Base-by-base conservation (phyloP, 2,329 filamentous ascomycete species). In the Nigrospora sphaerica region DNA sequence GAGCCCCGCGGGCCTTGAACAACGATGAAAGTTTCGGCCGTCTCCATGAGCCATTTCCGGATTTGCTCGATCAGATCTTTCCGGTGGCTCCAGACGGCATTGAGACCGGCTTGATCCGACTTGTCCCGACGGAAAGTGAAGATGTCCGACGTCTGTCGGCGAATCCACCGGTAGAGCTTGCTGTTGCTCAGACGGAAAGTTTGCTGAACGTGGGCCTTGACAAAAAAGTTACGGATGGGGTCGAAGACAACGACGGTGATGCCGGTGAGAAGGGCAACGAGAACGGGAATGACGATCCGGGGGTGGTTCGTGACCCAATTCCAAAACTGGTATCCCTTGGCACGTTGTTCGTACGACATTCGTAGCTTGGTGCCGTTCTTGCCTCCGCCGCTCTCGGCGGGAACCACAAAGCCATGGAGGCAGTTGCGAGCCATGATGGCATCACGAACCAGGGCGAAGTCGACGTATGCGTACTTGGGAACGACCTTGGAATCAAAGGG, bases 381-480 rank as follows among this genome's bases (percentile, higher is more conserved):
- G 4, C 88, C 89, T 38, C 88, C 88, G 5, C 87, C 88, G 36
- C 77, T 68, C 19, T 79, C 72, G 56, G 89, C 84, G 0, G 74
- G 64, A 1, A 95, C 80, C 3, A 83, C 72, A 49, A 86, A 86
- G 0, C 92, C 91, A 62, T 98, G 93, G 68, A 96, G 76, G 59
- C 92, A 97, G 57, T 95, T 95, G 56, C 88, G 85, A 0, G 91
- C 90, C 80, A 93, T 89, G 46, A 95, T 85, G 7, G 90, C 85
- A 57, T 87, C 85, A 33, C 86, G 78, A 13, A 86, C 74, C 9
- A 78, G 74, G 1, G 80, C 73, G 57, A 93, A 97, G 58, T 90
- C 86, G 18, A 97, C 66, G 45, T 82, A 80, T 0, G 91, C 90
- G 63, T 81, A 95, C 56, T 83, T 84, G 0, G 93, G 92, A 3